Evolutionary conservation across 352 stramenopile genomes (phyloP), one percentile per base, ranked within the genome.

Genomic region (Phytophthora syringae): DNA sequence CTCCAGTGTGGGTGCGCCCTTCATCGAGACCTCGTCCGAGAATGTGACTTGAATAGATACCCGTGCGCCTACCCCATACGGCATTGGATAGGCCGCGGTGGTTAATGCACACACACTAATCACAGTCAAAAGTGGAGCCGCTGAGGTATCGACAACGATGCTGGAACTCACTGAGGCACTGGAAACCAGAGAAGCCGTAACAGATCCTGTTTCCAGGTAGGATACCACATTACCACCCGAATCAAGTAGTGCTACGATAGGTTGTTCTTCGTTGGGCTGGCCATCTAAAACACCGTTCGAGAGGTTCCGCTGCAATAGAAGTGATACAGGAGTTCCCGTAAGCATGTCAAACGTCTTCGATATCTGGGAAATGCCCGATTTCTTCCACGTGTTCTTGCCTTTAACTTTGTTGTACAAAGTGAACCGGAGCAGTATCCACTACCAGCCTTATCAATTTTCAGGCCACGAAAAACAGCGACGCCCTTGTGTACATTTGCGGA

Each of bases 371-470:
- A 92, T 84, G 1, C 57, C 52, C 16, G 80, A 77, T 52, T 89
- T 79, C 2, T 45, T 68, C 68, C 71, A 92, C 10, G 55, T 43
- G 7, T 73, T 76, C n/a, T 70, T 76, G 16, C 62, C 71, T 2
- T 69, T 16, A 1, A 75, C 58, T 45, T 86, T 84, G n/a, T 55
- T 79, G 51, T 90, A 90, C 3, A 94, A 48, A 12, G 68, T 79
- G 28, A 94, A 96, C 4, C 68, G 65, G 12, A 96, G 66, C 6
- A 79, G 53, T 96, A 96, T 57, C 89, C 83, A 51, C 79, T 84
- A 2, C 86, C 86, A 5, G 79, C 84, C 53, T 80, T 83, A 58
- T 94, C 82, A 22, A 96, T 93, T 44, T 81, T 79, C 12, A 96
- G 72, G 34, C 77, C 75, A 15, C 86, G 86, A 42, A 94, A 96